Conservation (phyloP, 1,139 yeast genomes). For the Neolecta irregularis region DNA sequence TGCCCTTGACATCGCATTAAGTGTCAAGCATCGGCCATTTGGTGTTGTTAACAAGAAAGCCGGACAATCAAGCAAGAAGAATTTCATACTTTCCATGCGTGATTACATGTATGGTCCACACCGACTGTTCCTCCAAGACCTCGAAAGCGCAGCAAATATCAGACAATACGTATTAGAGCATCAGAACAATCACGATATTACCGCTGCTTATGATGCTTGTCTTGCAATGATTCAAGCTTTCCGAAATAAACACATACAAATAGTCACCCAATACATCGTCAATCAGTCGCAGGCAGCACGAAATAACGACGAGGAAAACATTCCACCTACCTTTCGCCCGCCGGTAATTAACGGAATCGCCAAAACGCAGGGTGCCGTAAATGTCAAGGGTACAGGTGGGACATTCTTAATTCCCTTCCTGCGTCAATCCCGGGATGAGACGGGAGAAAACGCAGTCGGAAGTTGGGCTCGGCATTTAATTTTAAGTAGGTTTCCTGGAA, state of each 20-base stretch:
- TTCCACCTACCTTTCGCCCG: conserved; percentile 1
- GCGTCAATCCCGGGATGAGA: conserved; percentile 90
- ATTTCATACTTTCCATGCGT: conserved; percentile 73
- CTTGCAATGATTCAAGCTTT: conserved; percentile 77
- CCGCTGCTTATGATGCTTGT: conserved; percentile 73
- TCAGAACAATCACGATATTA: conserved; percentile 37
- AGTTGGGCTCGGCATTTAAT: conserved; percentile 70
- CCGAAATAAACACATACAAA: conserved; percentile 84
- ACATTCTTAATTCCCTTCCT: conserved; percentile 80
- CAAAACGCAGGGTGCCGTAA: conserved; percentile 23
- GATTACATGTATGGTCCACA: conserved; percentile 80
- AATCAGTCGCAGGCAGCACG: conserved; percentile 20
- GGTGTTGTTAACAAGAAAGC: conserved; percentile 35
- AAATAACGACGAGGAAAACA: conserved; percentile 16
- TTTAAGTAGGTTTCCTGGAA: too few species aligned
- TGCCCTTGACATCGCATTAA: conserved; percentile 61
- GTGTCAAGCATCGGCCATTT: conserved; percentile 63
- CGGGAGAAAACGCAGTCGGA: conserved; percentile 84
- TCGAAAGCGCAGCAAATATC: conserved; percentile 42
- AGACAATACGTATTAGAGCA: conserved; percentile 45
- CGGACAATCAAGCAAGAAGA: conserved; percentile 25
- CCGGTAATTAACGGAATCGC: conserved; percentile 15
- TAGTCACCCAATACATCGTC: conserved; percentile 73
- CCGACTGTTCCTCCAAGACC: conserved; percentile 48
- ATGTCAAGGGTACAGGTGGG: conserved; percentile 81